Evolutionary conservation across 2,329 filamentous ascomycete genomes (phyloP), one percentile per base, ranked within the genome.

Genomic region (Colletotrichum costaricense): DNA sequence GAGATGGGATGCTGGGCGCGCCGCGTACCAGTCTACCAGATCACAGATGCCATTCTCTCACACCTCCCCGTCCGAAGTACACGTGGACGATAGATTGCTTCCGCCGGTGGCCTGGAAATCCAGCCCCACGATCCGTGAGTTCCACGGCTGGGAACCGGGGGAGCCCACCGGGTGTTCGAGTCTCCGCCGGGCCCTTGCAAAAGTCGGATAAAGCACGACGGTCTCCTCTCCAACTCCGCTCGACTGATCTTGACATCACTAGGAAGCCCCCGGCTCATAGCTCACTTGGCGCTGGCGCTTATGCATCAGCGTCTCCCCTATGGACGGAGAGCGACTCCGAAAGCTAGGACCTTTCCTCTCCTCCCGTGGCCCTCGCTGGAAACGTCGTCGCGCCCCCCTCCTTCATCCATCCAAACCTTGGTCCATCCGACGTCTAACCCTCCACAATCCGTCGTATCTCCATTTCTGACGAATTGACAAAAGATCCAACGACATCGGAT

Each of bases 241-340:
- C 46, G 62, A 66, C 46, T 70, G 67, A 66, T 71, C 42, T 73
- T 73, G 67, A 73, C 71, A 73, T 71, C 67, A 71, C 67, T 42
- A 33, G 62, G 67, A 73, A 26, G 24, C 60, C 46, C 63, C 67
- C 62, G 35, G 62, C 60, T 35, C 56, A 58, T 30, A 62, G 66
- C 28, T 58, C 33, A 54, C 59, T 69, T 69, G 69, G 58, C 65
- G 58, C 58, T n/a, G 65, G 58, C 69, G 65, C 65, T 52, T 69
- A 72, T 42, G 69, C 69, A 69, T 11, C 57, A 69, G 65, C 49
- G 35, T 35, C 55, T 26, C 35, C 26, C 60, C 60, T 52, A 55
- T 70, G 56, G 22, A 65, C 67, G 70, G 55, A 73, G 46, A 70
- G 70, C 35, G 56, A 65, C 67, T 70, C 67, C 60, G 67, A 62